Evolutionary conservation across 108 stramenopile genomes (phyloP).

Genomic region (Aureococcus anophagefferens): DNA sequence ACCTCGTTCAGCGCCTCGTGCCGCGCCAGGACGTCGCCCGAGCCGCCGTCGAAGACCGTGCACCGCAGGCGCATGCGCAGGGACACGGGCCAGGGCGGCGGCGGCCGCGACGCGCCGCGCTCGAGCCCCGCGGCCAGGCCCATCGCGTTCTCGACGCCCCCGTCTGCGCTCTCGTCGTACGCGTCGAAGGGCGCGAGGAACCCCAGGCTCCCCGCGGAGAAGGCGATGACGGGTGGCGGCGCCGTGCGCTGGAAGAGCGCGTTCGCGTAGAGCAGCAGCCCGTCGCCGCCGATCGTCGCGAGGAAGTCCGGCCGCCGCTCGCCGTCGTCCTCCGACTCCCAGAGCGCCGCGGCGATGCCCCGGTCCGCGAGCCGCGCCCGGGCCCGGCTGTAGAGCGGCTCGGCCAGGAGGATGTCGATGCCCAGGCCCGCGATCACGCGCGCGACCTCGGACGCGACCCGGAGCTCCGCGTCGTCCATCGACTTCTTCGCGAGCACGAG

Average conservation of each 20-base stretch:
- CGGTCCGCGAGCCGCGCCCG: not conserved
- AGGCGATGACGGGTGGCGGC: conserved; percentile 70
- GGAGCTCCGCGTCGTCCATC: not conserved
- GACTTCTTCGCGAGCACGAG: not conserved
- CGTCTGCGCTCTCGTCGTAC: conserved; percentile 31
- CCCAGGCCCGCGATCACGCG: not conserved
- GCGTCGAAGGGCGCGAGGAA: conserved; percentile 79
- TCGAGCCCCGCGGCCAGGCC: not conserved
- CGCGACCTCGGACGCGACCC: not conserved
- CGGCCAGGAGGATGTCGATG: not conserved
- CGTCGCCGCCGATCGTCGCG: conserved; percentile 42
- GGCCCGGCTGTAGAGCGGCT: not conserved
- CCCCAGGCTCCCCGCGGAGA: conserved; percentile 81
- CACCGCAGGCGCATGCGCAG: conserved; percentile 84
- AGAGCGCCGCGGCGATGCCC: not conserved
- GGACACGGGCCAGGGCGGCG: conserved; percentile 25
- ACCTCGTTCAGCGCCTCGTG: conserved; percentile 91
- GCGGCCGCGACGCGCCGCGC: not conserved
- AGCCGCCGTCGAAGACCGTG: conserved; percentile 49
- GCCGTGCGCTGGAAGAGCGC: conserved; percentile 46
- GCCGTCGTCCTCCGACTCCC: not conserved
- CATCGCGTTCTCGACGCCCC: not conserved
- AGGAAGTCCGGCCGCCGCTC: conserved; percentile 1
- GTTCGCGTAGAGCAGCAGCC: conserved; percentile 54
- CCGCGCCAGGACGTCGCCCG: conserved; percentile 51